Percentiles rank a stretch among this genome's conserved stretches.
Evolutionary conservation across 1,284 basidiomycete species (phyloP).

Genomic region (Rhodotorula sp.): DNA sequence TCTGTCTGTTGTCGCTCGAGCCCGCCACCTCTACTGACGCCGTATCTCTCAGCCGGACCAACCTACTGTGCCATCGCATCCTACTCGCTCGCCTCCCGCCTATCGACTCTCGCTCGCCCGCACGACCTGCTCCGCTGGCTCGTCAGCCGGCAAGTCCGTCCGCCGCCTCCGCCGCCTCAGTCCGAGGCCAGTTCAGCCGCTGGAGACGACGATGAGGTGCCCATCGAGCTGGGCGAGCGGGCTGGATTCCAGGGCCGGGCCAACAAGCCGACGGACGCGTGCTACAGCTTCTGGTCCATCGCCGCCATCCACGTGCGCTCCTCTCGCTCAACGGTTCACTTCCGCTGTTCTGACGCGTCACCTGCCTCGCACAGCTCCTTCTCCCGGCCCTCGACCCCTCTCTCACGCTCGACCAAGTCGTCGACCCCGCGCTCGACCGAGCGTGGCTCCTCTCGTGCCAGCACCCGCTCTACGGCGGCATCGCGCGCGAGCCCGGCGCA

Average conservation of each 20-base stretch:
- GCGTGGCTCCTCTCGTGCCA: conserved; percentile 72
- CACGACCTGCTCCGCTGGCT: conserved; percentile 72
- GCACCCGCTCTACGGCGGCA: conserved; percentile 73
- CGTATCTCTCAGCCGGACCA: conserved; percentile 67
- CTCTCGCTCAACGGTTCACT: conserved; percentile 5
- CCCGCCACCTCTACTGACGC: background rate
- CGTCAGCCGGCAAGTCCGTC: conserved; percentile 64
- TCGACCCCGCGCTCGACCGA: conserved; percentile 55
- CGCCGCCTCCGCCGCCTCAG: conserved; percentile 2
- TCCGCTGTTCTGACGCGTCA: background rate
- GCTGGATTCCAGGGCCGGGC: conserved; percentile 79
- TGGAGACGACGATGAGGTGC: conserved; percentile 10
- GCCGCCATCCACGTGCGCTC: conserved; percentile 67
- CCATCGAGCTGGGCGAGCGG: background rate
- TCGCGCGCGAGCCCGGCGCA: conserved; percentile 75
- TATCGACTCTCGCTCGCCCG: conserved; percentile 56
- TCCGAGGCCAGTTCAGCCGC: conserved; percentile 4
- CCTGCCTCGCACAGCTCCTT: conserved; percentile 14
- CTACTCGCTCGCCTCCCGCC: conserved; percentile 59
- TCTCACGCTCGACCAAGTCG: background rate
- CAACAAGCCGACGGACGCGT: conserved; percentile 81
- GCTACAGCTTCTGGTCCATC: conserved; percentile 93
- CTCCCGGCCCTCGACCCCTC: background rate
- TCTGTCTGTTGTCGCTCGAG: conserved; percentile 42
- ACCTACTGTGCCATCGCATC: conserved; percentile 88